Evolutionary conservation across 2,329 filamentous ascomycete genomes (phyloP).

Genomic region (Neobulgaria alba): DNA sequence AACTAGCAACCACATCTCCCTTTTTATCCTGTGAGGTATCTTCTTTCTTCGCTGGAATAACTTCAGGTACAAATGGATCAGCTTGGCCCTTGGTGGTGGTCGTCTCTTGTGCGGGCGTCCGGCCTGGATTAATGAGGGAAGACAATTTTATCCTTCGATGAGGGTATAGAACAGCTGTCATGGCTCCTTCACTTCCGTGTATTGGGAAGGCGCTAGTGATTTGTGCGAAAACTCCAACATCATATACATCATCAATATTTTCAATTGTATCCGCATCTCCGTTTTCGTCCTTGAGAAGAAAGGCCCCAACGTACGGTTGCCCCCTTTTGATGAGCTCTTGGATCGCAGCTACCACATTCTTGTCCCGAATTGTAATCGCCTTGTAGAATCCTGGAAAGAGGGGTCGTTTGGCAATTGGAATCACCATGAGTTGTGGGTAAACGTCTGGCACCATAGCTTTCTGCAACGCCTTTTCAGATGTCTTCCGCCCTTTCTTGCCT

Average conservation of each 20-base stretch:
- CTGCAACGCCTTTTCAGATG: constrained; percentile 64
- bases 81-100: constrained; percentile 35
- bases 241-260: constrained; percentile 82
- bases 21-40: constrained; percentile 53
- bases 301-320: constrained; percentile 94
- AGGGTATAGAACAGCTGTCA: constrained; percentile 93
- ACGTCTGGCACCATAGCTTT: constrained; percentile 90
- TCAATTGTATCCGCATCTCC: constrained; percentile 92
- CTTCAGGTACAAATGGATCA: constrained; percentile 47
- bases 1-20: constrained; percentile 93
- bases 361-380: constrained; percentile 91
- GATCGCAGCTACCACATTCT: constrained; percentile 83
- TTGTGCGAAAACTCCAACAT: constrained; percentile 94
- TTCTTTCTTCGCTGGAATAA: constrained; percentile 48
- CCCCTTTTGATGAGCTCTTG: constrained; percentile 95
- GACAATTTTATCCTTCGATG: constrained; percentile 91
- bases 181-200: constrained; percentile 70
- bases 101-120: constrained; percentile 35
- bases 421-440: constrained; percentile 95
- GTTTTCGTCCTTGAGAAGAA: constrained; percentile 93
- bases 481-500: constrained; percentile 63
- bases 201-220: constrained; percentile 95
- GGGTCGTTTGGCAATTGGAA: constrained; percentile 87
- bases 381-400: constrained; percentile 98
- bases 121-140: constrained; percentile 54